Base-by-base conservation (phyloP, 164 flowering plant genomes). In the Vitis vinifera region DNA sequence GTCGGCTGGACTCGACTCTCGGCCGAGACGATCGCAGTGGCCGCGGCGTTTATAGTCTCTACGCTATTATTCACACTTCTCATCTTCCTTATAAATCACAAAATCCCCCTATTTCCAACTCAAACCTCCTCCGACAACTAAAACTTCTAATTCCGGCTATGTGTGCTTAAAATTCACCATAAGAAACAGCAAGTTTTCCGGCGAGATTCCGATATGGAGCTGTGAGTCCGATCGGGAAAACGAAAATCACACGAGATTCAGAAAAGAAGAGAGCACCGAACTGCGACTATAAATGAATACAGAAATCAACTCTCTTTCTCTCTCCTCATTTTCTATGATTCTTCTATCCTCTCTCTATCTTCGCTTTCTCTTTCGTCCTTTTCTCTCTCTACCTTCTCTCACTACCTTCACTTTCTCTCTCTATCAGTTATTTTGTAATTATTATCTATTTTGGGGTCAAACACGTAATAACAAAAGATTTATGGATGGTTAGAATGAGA, bases 1-100 rank as follows among this genome's bases (percentile, higher is more conserved):
- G 80, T 30, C 0, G 88, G 92, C 67, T 79, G 92, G 27, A 77
- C 86, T 30, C 92, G 80, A 67, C 75, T 78, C 78, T 88, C 88
- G 15, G 92, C 92, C 10, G 84, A 68, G 64, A 83, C 83, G 69
- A 88, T 88, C 65, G 92, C 92, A 4, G 88, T 69, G 1, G 92
- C 92, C 0, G 92, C 92, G 48, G 92, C 90, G 76, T 82, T 88
- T 9, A 88, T 74, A 5, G 90, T 88, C 29, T 86, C 90, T 11
- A 83, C 86, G 74, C 76, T 84, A 77, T 71, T 69, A 67, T 69
- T 81, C 1, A 76, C 76, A 59, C 68, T 80, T 55, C 75, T 69
- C 86, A 78, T 80, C 68, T 50, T 63, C 15, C 15, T 17, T 62
- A 4, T 13, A 58, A 23, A 66, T 44, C 59, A 37, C 9, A 23